Conservation (phyloP, 495 filamentous ascomycete genomes). For the Zalerion maritima region DNA sequence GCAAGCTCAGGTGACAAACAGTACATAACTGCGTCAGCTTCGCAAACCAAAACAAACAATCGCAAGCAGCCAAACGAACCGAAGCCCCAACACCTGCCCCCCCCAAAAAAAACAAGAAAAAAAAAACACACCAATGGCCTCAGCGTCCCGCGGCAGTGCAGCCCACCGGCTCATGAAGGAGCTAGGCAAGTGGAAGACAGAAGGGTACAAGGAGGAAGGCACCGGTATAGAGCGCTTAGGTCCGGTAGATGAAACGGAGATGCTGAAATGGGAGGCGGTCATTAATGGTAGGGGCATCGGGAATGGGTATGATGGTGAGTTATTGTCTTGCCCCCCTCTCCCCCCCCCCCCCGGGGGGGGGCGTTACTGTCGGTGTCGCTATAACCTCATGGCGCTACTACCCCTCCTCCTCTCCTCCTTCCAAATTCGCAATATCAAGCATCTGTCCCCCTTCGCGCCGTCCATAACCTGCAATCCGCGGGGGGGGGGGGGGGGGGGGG, state of each 20-base stretch:
- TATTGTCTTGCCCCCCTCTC: not conserved
- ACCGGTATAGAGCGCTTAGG: conserved; percentile 43
- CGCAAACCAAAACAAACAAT: too few relatives aligned
- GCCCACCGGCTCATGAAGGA: conserved; percentile 29
- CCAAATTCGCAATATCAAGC: not conserved
- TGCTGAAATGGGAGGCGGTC: conserved; percentile 67
- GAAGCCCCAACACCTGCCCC: too few relatives aligned
- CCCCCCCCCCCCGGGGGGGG: not conserved
- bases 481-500: too few relatives aligned
- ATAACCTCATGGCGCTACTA: conserved; percentile 1
- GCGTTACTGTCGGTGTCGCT: too few relatives aligned
- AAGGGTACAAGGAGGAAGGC: conserved; percentile 22
- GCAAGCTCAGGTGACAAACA: too few relatives aligned
- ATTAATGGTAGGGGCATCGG: conserved; percentile 51
- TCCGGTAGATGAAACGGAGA: conserved; percentile 51
- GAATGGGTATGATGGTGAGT: conserved; percentile 56
- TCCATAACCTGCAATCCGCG: not conserved
- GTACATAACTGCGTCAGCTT: too few relatives aligned
- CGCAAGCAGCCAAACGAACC: too few relatives aligned
- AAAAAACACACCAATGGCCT: too few relatives aligned
- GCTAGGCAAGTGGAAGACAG: conserved; percentile 22
- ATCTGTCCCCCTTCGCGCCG: not conserved
- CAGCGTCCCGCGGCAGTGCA: conserved; percentile 16
- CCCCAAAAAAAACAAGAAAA: too few relatives aligned
- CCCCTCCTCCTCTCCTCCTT: conserved; percentile 1